These are phyloP conservation scores for Pythium pyrilobum DNA, from an alignment of 352 stramenopile genomes.

Conservation along the genomic window DNA sequence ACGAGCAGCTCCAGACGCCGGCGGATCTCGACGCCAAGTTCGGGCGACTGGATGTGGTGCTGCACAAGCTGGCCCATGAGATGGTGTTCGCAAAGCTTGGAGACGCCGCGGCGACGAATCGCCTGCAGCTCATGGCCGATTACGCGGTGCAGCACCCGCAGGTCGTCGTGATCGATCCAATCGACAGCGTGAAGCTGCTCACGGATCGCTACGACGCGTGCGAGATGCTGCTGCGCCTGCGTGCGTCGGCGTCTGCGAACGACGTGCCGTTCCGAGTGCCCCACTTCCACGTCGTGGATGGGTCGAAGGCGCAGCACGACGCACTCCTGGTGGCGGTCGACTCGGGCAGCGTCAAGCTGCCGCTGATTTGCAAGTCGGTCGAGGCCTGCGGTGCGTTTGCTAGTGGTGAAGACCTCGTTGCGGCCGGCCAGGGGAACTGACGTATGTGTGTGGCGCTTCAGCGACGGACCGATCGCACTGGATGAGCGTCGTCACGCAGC, in stretches of 20 bases:
- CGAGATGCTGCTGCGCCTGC: constrained; percentile 34
- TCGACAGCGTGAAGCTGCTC: constrained; percentile 62
- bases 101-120: constrained; percentile 31
- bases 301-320: constrained; percentile 23
- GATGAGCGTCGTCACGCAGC: constrained; percentile 78
- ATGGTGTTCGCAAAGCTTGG: constrained; percentile 71
- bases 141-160: constrained; percentile 36
- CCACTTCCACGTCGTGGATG: constrained; percentile 41
- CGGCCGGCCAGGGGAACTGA: not conserved
- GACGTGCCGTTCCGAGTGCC: constrained; percentile 42
- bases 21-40: constrained; percentile 35
- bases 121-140: constrained; percentile 50
- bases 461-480: constrained; percentile 75
- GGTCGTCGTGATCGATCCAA: constrained; percentile 57
- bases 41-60: constrained; percentile 50
- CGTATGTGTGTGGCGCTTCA: constrained; percentile 14
- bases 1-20: constrained; percentile 21
- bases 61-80: constrained; percentile 82
- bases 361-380: constrained; percentile 80
- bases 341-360: constrained; percentile 33
- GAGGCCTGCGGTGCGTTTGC: constrained; percentile 66
- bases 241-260: not conserved
- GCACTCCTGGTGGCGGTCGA: constrained; percentile 34
- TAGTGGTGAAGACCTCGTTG: not conserved
- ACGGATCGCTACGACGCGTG: constrained; percentile 63